A percentile compares a stretch with the other conserved stretches of the same genome.
These are phyloP conservation scores for Xylaria arbuscula DNA, from an alignment of 2,329 filamentous ascomycete species.

Conservation along the genomic window DNA sequence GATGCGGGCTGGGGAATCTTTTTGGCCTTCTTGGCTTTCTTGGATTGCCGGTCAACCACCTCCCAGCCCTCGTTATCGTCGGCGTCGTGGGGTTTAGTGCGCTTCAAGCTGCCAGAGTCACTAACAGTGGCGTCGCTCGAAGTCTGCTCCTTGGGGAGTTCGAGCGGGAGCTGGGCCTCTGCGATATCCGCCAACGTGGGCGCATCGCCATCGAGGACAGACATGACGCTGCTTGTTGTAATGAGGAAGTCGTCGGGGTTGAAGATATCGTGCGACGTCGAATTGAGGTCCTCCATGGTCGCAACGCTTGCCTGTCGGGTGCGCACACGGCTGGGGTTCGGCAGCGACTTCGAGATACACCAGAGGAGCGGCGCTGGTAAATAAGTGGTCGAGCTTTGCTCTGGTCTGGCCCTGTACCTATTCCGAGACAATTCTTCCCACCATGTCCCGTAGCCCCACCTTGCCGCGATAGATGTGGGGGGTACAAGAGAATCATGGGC, in stretches of 20 bases:
- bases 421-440: not conserved
- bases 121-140: slow-evolving; percentile 39
- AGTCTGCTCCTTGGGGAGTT: slow-evolving; percentile 37
- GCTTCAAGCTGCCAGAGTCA: slow-evolving; percentile 58
- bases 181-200: slow-evolving; percentile 13
- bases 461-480: slow-evolving; percentile 9
- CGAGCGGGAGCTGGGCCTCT: slow-evolving; percentile 29
- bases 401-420: not conserved
- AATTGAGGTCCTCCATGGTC: slow-evolving; percentile 38
- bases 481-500: too few species aligned
- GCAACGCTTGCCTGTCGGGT: slow-evolving; percentile 16
- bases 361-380: not conserved
- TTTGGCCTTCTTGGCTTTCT: slow-evolving; percentile 66
- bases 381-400: slow-evolving; percentile 22
- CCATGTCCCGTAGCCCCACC: slow-evolving; percentile 30
- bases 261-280: slow-evolving; percentile 34
- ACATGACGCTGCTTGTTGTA: slow-evolving; percentile 24
- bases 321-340: slow-evolving; percentile 7
- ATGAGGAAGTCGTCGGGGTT: slow-evolving; percentile 40
- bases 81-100: slow-evolving; percentile 60
- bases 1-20: slow-evolving; percentile 68
- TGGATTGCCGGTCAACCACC: slow-evolving; percentile 60
- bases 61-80: slow-evolving; percentile 60
- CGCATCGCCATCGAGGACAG: slow-evolving; percentile 27
- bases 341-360: not conserved